phyloP scores from a whole-genome alignment of 495 filamentous ascomycete genomes.

The Neurospora sp. region DNA sequence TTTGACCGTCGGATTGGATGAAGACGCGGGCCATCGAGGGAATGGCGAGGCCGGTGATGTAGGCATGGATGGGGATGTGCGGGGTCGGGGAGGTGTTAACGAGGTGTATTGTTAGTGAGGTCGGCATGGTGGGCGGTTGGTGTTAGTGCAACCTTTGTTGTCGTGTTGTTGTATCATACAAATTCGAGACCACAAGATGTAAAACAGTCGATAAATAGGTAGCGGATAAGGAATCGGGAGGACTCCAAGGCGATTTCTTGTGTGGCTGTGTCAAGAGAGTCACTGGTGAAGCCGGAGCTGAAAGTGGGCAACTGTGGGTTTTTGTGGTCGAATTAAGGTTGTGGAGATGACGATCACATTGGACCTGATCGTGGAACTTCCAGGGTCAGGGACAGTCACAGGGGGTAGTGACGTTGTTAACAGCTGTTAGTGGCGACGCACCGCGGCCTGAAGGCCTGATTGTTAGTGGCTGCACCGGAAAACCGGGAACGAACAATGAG shows the following conservation, averaged over 20 bases:
- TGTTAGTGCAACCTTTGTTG: background rate
- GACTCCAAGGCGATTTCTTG: background rate
- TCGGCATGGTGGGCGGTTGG: conserved; percentile 22
- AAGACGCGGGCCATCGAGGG: conserved; percentile 26
- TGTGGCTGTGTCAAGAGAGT: background rate
- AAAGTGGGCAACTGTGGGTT: background rate
- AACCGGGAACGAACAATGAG: background rate
- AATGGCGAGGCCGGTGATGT: conserved; percentile 36
- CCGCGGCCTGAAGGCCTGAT: background rate
- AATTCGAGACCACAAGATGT: background rate
- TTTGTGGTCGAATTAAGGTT: background rate
- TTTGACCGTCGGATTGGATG: conserved; percentile 21
- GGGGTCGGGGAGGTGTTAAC: conserved; percentile 25
- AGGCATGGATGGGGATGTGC: conserved; percentile 20
- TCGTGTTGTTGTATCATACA: background rate
- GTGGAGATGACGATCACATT: background rate
- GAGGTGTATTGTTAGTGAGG: conserved; percentile 29
- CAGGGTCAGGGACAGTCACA: background rate
- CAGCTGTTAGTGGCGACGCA: background rate
- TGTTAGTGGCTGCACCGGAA: background rate
- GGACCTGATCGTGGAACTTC: background rate
- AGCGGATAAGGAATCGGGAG: background rate
- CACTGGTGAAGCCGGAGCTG: background rate
- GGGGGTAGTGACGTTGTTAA: background rate
- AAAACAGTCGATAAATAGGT: background rate